These are phyloP conservation scores for Eremomyces bilateralis DNA, from an alignment of 495 filamentous ascomycete genomes.

Conservation along the genomic window DNA sequence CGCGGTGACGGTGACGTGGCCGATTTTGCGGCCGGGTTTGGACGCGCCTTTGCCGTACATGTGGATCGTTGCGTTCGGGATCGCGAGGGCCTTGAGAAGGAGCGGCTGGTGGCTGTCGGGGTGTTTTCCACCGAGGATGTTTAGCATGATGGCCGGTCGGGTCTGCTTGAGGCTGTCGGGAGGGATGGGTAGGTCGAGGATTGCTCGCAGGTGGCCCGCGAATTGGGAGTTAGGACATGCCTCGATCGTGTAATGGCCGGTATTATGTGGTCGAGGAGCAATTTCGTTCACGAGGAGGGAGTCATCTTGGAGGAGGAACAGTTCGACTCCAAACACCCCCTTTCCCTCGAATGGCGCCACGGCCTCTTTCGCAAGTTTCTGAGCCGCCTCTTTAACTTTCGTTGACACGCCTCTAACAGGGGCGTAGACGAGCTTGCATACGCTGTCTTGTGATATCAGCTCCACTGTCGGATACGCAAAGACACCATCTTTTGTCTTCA, in stretches of 20 bases:
- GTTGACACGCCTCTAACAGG: slow-evolving; percentile 55
- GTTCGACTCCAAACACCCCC: slow-evolving; percentile 89
- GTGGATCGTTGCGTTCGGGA: slow-evolving; percentile 41
- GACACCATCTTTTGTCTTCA: slow-evolving; percentile 62
- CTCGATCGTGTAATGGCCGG: slow-evolving; percentile 94
- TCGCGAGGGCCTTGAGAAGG: slow-evolving; percentile 38
- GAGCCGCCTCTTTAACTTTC: slow-evolving; percentile 37
- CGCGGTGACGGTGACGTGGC: slow-evolving; percentile 64
- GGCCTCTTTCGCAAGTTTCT: slow-evolving; percentile 57
- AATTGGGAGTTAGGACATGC: slow-evolving; percentile 79
- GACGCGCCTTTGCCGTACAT: slow-evolving; percentile 79
- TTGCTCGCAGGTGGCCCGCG: slow-evolving; percentile 70
- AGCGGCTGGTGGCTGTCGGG: slow-evolving; percentile 48
- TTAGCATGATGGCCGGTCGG: slow-evolving; percentile 72
- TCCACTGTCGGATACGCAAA: slow-evolving; percentile 79
- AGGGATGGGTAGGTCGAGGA: slow-evolving; percentile 56
- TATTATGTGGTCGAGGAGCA: slow-evolving; percentile 90
- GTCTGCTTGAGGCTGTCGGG: slow-evolving; percentile 33
- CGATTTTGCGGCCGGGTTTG: slow-evolving; percentile 80
- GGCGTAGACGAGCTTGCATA: slow-evolving; percentile 83
- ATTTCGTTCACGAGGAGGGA: slow-evolving; percentile 72
- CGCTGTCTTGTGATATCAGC: slow-evolving; percentile 83
- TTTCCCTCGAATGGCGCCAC: slow-evolving; percentile 64
- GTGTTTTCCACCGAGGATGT: slow-evolving; percentile 66
- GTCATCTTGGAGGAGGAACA: slow-evolving; percentile 69